Base-by-base conservation (phyloP, 164 flowering plant genomes). In the Stephania japonica region DNA sequence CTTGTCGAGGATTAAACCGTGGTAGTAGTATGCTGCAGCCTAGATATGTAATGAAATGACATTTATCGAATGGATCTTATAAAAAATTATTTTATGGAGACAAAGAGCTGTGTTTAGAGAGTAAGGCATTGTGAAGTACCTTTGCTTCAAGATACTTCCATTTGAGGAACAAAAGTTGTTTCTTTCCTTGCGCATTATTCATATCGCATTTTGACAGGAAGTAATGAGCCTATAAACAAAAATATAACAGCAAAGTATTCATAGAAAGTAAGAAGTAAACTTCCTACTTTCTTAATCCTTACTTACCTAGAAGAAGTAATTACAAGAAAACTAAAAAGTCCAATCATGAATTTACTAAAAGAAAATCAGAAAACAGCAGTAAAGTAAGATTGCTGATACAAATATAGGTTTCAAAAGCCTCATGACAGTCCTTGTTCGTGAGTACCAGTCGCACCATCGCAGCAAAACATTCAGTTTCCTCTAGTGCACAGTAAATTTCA, bases 21-120 rank as follows among this genome's bases (percentile, higher is more conserved):
- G 92, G 81, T 91, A 92, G 85, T 88, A 95, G 79, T 92, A 95
- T 64, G 99, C 96, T 75, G 94, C 94, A 71, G 98, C 98, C 99
- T 95, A 84, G 47, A 63, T 47, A 75, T 7, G 59, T 42, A 13
- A 72, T 6, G 41, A n/a, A 43, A 53, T 25, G 1, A 69, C 70
- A 7, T 69, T 61, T 5, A 78, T n/a, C 21, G 69, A 72, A 49
- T 44, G 68, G 66, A 32, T 32, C 38, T 32, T 32, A 32, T 32
- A 32, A 32, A 32, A 32, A 32, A 32, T 32, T 32, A 32, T 32
- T 32, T 32, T 32, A 4, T 32, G 38, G 38, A 74, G 47, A 12
- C 66, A 21, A 5, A 7, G 19, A 9, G 16, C 9, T 23, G 13
- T 9, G 27, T 50, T 23, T 24, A 32, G 67, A 21, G 4, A 25